Evolutionary conservation across 1,284 basidiomycete species (phyloP), one percentile per base, ranked within the genome.

Genomic region (Megacollybia platyphylla): DNA sequence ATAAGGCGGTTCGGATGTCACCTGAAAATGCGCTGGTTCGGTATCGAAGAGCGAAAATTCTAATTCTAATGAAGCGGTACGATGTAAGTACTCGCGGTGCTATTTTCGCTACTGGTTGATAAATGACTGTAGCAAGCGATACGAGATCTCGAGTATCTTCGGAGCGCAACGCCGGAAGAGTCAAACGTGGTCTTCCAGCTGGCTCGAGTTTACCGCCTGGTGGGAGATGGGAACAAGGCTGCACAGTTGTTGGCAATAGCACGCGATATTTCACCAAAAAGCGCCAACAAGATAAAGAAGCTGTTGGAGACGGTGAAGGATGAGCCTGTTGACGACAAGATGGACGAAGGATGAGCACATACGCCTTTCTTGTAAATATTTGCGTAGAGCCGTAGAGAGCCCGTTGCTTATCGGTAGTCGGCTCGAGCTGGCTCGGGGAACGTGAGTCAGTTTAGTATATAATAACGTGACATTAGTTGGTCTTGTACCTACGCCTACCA

Each of bases 131-230:
- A 54, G 52, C 48, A 48, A 26, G 46, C 92, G 13, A 75, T 90
- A 39, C 59, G 71, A 47, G 87, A 89, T 57, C 72, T 97, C 51
- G 79, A 88, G 61, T 67, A 72, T 44, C 73, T 97, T 39, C 72
- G 79, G 49, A 79, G 78, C 54, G 68, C 76, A 46, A 86, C 89
- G 27, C 90, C 92, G 8, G 88, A 92, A 57, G 92, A 97, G 67
- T 85, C 89, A 46, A 93, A 94, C 62, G 86, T 97, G 42, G 79
- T 92, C 48, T 93, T 93, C 71, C 81, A 94, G 59, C 76, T 97
- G n/a, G 92, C 89, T 28, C 87, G 86, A 63, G 83, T 84, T 48
- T 93, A 92, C 57, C 75, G 87, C 39, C 68, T 87, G 49, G 63
- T 83, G 43, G 87, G 87, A 20, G 68, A 87, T 58, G 77, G 77